Base-by-base conservation (phyloP, 768 basidiomycete genomes). In the Tylopilus intermedius region DNA sequence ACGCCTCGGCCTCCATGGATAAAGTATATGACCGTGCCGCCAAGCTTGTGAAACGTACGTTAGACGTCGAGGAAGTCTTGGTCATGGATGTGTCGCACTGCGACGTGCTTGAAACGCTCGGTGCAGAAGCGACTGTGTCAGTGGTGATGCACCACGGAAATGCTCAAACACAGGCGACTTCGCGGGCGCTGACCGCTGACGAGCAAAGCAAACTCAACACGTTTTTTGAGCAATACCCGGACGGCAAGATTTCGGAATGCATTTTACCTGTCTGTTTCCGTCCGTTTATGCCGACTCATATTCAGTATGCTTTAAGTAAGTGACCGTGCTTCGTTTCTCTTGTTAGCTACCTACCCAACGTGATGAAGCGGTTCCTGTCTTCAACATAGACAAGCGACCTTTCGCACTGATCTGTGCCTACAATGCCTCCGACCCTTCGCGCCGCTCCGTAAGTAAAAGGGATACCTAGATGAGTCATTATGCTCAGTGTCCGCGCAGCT, bases 1-100 rank as follows among this genome's bases (percentile, higher is more conserved):
- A 64, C 21, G 44, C 53, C 38, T 63, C 63, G 8, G 59, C 59
- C 35, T 69, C 78, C 72, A 95, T 96, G 92, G 90, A 94, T 62
- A 83, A 80, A 55, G 85, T 97, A 9, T 97, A 95, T 62, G 84
- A 89, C 55, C 84, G 83, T n/a, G 94, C 94, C 0, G 90, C 91
- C 33, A 86, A 85, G 61, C 81, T 97, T 39, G 89, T 97, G 54
- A 84, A 88, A 68, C 81, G 86, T 43, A 95, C 94, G 0, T 78
- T 97, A 38, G 94, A 94, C 64, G 86, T 95, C 9, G 92, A 95
- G 67, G 92, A 91, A 32, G 90, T 92, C 39, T 75, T 94, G 53
- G 88, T 97, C 46, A 83, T 96, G 77, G 94, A 97, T 67, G 85
- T 96, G 38, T 89, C 90, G 18, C 88, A 92, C 56, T 90, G 88